Conservation (phyloP, 2,329 filamentous ascomycete genomes). For the Sarocladiaceae sp. region DNA sequence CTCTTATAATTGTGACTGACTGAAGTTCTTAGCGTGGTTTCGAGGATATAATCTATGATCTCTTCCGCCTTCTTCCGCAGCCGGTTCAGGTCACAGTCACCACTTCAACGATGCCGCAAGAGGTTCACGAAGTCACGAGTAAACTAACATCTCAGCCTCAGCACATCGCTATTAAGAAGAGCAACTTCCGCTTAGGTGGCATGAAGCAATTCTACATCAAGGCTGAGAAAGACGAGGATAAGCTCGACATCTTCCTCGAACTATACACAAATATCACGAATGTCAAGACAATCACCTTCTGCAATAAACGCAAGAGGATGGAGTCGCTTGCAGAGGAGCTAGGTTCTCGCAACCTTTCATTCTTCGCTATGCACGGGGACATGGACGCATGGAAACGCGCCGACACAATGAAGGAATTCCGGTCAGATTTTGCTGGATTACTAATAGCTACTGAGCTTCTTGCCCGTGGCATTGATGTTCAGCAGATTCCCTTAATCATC, state of each 20-base stretch:
- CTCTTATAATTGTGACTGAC: slow-evolving; percentile 26
- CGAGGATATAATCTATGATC: slow-evolving; percentile 99
- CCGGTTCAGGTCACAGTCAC: slow-evolving; percentile 97
- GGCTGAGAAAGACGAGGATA: slow-evolving; percentile 99
- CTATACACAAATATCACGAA: slow-evolving; percentile 99
- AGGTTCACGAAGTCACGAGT: slow-evolving; percentile 98
- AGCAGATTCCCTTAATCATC: slow-evolving; percentile 99
- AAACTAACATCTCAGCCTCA: slow-evolving; percentile 99
- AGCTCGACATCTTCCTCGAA: slow-evolving; percentile 97
- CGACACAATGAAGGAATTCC: slow-evolving; percentile 99
- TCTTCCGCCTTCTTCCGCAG: slow-evolving; percentile 98
- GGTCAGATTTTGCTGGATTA: slow-evolving; percentile 95
- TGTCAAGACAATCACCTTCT: slow-evolving; percentile 99
- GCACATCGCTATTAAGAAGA: slow-evolving; percentile 99
- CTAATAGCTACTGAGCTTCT: slow-evolving; percentile 96
- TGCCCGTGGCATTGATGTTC: slow-evolving; percentile 99
- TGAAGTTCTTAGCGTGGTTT: slow-evolving; percentile 74
- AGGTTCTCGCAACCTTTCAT: slow-evolving; percentile 96
- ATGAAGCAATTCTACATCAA: slow-evolving; percentile 99
- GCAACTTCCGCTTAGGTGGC: slow-evolving; percentile 98
- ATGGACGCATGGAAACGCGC: slow-evolving; percentile 99
- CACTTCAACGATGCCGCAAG: slow-evolving; percentile 97
- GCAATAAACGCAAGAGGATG: slow-evolving; percentile 99
- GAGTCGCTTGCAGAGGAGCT: slow-evolving; percentile 99
- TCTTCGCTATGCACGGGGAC: slow-evolving; percentile 99